phyloP scores from a whole-genome alignment of 495 filamentous ascomycete species.

The Melanomma pulvis-pyrius region DNA sequence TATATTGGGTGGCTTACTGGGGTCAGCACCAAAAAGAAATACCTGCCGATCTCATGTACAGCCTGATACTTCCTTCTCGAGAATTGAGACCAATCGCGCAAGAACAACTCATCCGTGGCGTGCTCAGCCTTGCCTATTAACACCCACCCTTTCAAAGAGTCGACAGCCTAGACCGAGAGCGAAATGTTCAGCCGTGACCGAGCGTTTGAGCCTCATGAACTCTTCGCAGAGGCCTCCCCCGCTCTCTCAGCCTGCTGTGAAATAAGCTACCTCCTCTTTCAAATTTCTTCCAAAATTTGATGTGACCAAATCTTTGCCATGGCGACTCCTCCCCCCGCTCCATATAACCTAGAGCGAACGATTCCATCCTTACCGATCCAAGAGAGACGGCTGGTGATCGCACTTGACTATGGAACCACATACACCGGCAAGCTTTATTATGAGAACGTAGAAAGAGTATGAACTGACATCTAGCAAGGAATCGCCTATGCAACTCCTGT shows the following conservation, averaged over 20 bases:
- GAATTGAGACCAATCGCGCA: not conserved
- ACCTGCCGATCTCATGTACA: not conserved
- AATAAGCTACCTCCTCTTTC: not conserved
- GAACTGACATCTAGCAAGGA: constrained; percentile 1
- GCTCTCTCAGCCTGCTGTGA: not conserved
- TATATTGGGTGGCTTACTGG: not conserved
- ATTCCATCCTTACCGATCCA: not conserved
- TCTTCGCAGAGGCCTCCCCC: not conserved
- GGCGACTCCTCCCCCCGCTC: not conserved
- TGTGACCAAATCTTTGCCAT: not conserved
- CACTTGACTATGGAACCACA: constrained; percentile 28
- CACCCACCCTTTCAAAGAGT: not conserved
- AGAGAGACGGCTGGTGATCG: constrained; percentile 22
- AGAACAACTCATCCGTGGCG: not conserved
- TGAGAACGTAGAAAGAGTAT: not conserved
- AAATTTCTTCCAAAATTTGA: not conserved
- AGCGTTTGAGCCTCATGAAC: not conserved
- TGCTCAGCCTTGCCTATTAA: not conserved
- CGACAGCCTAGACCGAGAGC: not conserved
- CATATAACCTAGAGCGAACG: not conserved
- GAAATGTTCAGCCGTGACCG: not conserved
- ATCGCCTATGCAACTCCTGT: constrained; percentile 20
- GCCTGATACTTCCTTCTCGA: not conserved
- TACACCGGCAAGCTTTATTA: constrained; percentile 8
- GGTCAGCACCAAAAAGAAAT: not conserved